phyloP scores from a whole-genome alignment of 192 early-diverging fungal species.

The Lobosporangium transversale region DNA sequence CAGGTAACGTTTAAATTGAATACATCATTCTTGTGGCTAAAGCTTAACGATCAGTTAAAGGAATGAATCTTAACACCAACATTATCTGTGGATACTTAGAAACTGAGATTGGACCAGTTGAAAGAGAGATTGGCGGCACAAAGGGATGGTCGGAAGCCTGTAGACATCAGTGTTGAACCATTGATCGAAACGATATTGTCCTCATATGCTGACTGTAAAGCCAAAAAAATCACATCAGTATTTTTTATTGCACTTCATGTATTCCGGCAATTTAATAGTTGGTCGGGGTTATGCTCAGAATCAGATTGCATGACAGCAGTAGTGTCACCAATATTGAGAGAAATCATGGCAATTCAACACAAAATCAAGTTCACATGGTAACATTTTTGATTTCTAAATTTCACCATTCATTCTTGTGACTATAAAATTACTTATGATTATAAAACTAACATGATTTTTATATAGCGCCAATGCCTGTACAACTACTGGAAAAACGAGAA shows the following conservation, averaged over 20 bases:
- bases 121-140: slow-evolving; percentile 13
- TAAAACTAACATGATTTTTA: not conserved
- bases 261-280: slow-evolving; percentile 12
- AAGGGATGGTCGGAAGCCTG: slow-evolving; percentile 2
- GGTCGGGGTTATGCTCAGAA: slow-evolving; percentile 6
- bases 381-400: slow-evolving; percentile 2
- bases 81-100: slow-evolving; percentile 3
- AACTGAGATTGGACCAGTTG: not conserved
- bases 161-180: not conserved
- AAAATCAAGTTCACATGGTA: slow-evolving; percentile 24
- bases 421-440: not conserved
- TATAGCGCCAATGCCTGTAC: slow-evolving; percentile 18
- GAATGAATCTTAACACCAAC: not conserved
- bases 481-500: slow-evolving; percentile 11
- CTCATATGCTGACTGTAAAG: slow-evolving; percentile 1
- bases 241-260: slow-evolving; percentile 13
- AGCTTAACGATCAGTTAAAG: not conserved
- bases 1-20: not conserved
- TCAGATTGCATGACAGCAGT: slow-evolving; percentile 14
- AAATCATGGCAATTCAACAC: slow-evolving; percentile 7
- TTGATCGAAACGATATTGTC: slow-evolving; percentile 3
- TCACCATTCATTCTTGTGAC: slow-evolving; percentile 4
- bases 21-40: not conserved
- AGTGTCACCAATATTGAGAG: slow-evolving; percentile 7
- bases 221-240: slow-evolving; percentile 5